Percentiles rank a stretch among this genome's conserved stretches.
Evolutionary conservation across 2,329 filamentous ascomycete species (phyloP).

Genomic region (Zymoseptoria ardabiliae): DNA sequence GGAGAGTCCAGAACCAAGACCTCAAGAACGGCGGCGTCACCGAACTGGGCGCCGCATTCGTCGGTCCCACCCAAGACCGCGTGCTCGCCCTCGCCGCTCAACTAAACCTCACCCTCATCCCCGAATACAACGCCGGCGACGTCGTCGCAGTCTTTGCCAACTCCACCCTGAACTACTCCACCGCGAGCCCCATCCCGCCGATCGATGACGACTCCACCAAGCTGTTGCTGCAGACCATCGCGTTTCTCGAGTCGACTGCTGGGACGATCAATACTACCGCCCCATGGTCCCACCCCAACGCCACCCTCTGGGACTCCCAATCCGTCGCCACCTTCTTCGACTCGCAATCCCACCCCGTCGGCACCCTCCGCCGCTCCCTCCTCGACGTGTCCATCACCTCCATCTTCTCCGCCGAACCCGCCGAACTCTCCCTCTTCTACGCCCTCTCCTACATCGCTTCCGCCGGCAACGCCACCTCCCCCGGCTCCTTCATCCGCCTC

Average conservation of each 20-base stretch:
- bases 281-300: slow-evolving; percentile 6
- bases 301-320: slow-evolving; percentile 6
- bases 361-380: background rate
- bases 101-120: slow-evolving; percentile 16
- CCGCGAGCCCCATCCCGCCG: background rate
- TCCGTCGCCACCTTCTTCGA: slow-evolving; percentile 1
- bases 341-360: background rate
- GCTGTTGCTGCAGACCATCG: background rate
- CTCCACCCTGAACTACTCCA: background rate
- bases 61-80: slow-evolving; percentile 22
- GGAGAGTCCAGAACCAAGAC: slow-evolving; percentile 20
- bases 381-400: slow-evolving; percentile 2
- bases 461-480: slow-evolving; percentile 11
- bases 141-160: slow-evolving; percentile 3
- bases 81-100: slow-evolving; percentile 16
- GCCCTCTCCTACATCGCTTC: slow-evolving; percentile 12
- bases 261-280: slow-evolving; percentile 2
- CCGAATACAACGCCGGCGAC: slow-evolving; percentile 12
- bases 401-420: slow-evolving; percentile 6
- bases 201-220: background rate
- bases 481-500: slow-evolving; percentile 10
- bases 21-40: slow-evolving; percentile 13
- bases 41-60: slow-evolving; percentile 25
- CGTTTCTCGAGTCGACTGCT: slow-evolving; percentile 1
- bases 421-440: slow-evolving; percentile 12